Conservation (phyloP, 2,329 filamentous ascomycete species). For the Dryadomyces quercus-mongolicae region DNA sequence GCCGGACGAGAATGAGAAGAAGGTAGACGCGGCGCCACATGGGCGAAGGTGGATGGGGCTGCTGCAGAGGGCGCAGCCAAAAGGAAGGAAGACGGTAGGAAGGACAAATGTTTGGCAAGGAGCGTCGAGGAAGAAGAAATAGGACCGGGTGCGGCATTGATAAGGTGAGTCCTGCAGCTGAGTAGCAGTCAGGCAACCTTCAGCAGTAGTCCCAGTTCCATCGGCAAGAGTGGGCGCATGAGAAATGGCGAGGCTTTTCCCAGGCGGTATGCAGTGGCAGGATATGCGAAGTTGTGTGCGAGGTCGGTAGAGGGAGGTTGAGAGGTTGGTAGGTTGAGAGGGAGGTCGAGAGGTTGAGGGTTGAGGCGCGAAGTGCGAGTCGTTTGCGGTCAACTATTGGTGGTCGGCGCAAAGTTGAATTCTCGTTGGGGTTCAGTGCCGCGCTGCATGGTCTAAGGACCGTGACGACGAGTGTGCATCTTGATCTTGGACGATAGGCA, state of each 20-base stretch:
- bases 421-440: background rate
- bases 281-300: too few relatives aligned
- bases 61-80: background rate
- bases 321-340: too few relatives aligned
- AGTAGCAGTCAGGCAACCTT: background rate
- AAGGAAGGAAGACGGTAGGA: background rate
- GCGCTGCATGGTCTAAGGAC: background rate
- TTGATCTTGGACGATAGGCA: background rate
- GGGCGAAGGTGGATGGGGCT: slow-evolving; percentile 2
- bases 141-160: background rate
- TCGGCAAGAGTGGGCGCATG: background rate
- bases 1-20: slow-evolving; percentile 68
- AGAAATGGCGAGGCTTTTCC: background rate
- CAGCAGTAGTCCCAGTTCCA: too few relatives aligned
- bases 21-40: slow-evolving; percentile 94
- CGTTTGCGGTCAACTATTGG: too few relatives aligned
- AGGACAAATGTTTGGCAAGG: background rate
- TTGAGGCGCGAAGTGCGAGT: too few relatives aligned
- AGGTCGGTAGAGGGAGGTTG: too few relatives aligned
- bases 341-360: too few relatives aligned
- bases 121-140: background rate
- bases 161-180: background rate
- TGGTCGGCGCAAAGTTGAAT: background rate
- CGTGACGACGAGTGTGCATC: background rate
- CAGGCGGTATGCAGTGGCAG: too few relatives aligned